Percentiles rank a stretch among this genome's conserved stretches.
Evolutionary conservation across 768 basidiomycete species (phyloP).

Genomic region (Pulveroboletus sp.): DNA sequence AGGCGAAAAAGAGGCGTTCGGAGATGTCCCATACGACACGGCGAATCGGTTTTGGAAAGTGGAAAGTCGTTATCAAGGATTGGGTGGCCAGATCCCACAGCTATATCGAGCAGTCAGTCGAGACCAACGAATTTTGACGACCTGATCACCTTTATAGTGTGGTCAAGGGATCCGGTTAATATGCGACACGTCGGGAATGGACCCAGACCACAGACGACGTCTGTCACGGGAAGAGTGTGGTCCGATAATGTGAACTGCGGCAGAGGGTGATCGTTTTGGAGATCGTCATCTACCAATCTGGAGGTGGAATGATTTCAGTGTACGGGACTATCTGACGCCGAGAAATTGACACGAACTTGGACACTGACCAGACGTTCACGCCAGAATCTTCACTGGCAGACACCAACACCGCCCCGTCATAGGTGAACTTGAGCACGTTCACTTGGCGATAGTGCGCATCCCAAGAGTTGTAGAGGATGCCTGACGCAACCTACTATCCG

Average conservation of each 20-base stretch:
- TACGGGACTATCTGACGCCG: slow-evolving; percentile 3
- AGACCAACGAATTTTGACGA: slow-evolving; percentile 10
- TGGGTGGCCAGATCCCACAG: slow-evolving; percentile 78
- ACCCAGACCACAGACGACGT: slow-evolving; percentile 77
- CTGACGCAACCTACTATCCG: slow-evolving; percentile 72
- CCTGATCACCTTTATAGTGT: slow-evolving; percentile 76
- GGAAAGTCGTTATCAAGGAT: slow-evolving; percentile 79
- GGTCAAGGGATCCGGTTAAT: slow-evolving; percentile 81
- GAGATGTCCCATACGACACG: slow-evolving; percentile 74
- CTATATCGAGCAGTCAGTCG: slow-evolving; percentile 37
- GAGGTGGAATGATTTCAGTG: slow-evolving; percentile 3
- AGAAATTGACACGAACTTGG: slow-evolving; percentile 54
- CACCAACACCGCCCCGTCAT: slow-evolving; percentile 73
- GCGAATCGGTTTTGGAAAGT: slow-evolving; percentile 74
- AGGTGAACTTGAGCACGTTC: slow-evolving; percentile 76
- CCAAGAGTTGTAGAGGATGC: slow-evolving; percentile 87
- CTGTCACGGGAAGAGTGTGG: slow-evolving; percentile 87
- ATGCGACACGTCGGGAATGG: slow-evolving; percentile 71
- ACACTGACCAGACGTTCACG: slow-evolving; percentile 83
- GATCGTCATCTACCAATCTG: slow-evolving; percentile 72
- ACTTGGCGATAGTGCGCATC: slow-evolving; percentile 95
- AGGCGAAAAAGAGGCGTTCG: slow-evolving; percentile 87
- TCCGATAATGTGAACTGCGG: slow-evolving; percentile 82
- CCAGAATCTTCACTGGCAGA: slow-evolving; percentile 91
- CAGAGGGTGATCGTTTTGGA: slow-evolving; percentile 69